Conservation (phyloP, 108 stramenopile species). For the Nitzschia sp. region DNA sequence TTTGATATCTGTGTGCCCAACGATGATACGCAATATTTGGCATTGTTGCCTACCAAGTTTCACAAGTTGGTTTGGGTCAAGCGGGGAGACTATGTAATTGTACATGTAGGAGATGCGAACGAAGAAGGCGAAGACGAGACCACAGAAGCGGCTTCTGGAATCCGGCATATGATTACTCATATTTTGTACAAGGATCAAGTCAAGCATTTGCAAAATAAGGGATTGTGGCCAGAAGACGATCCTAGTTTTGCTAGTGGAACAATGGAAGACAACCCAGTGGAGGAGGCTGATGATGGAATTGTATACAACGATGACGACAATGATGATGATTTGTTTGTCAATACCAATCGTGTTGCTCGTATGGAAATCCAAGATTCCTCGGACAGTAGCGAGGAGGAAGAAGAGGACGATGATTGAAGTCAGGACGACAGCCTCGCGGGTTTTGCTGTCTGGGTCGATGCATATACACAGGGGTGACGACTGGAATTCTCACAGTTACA, state of each 20-base stretch:
- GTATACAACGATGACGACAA: constrained; percentile 53
- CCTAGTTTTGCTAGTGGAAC: constrained; percentile 30
- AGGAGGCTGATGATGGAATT: constrained; percentile 50
- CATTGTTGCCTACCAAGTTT: constrained; percentile 93
- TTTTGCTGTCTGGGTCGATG: no score
- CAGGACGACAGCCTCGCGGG: no score
- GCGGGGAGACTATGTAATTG: constrained; percentile 92
- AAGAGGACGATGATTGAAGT: not conserved
- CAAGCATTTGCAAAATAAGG: constrained; percentile 83
- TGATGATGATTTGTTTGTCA: constrained; percentile 57
- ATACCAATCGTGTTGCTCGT: constrained; percentile 70
- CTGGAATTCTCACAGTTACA: no score
- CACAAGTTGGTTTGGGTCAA: constrained; percentile 96
- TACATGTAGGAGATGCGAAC: constrained; percentile 58
- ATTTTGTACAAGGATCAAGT: constrained; percentile 95
- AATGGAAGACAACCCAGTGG: constrained; percentile 13
- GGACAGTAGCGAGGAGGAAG: constrained; percentile 36
- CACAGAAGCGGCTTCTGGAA: constrained; percentile 32
- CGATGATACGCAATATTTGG: constrained; percentile 52
- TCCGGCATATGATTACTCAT: constrained; percentile 73
- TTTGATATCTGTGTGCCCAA: constrained; percentile 69
- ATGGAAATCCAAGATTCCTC: constrained; percentile 62
- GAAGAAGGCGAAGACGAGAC: constrained; percentile 10
- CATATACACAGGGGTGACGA: no score
- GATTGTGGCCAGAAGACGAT: constrained; percentile 84